A percentile compares a stretch with the other conserved stretches of the same genome.
Evolutionary conservation across 164 flowering plant genomes (phyloP).

Genomic region (Umbellularia californica): DNA sequence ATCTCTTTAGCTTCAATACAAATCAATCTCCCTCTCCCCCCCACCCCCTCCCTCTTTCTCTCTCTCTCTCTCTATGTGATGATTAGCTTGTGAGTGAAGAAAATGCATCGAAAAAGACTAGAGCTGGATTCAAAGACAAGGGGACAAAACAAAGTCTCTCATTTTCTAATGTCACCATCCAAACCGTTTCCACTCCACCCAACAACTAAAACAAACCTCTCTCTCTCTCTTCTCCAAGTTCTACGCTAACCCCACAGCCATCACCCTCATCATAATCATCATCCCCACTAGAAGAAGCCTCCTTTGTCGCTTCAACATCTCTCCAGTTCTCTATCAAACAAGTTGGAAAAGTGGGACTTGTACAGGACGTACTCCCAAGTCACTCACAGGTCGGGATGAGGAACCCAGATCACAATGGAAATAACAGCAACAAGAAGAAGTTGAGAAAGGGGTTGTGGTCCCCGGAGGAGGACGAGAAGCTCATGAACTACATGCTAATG

Average conservation of each 20-base stretch:
- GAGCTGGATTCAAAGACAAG: slow-evolving; percentile 56
- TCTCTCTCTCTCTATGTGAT: slow-evolving; percentile 11
- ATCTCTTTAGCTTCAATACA: not conserved
- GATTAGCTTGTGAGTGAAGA: slow-evolving; percentile 68
- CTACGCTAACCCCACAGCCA: slow-evolving; percentile 2
- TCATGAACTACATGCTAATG: slow-evolving; percentile 55
- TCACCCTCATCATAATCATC: not conserved
- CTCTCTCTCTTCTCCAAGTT: slow-evolving; percentile 12
- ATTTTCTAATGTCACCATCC: slow-evolving; percentile 52
- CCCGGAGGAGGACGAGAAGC: slow-evolving; percentile 74
- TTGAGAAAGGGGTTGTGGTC: slow-evolving; percentile 72
- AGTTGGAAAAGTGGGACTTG: slow-evolving; percentile 1
- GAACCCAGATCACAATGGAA: slow-evolving; percentile 30
- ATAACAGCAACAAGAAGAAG: slow-evolving; percentile 9
- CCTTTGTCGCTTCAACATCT: not conserved
- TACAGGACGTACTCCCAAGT: not conserved
- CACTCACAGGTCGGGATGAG: slow-evolving; percentile 24
- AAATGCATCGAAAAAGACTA: slow-evolving; percentile 37
- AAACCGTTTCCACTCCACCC: slow-evolving; percentile 48
- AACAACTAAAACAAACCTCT: slow-evolving; percentile 11
- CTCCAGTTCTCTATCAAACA: slow-evolving; percentile 1
- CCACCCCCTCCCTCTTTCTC: too few species aligned
- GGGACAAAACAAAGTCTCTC: slow-evolving; percentile 35
- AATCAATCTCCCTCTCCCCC: not conserved
- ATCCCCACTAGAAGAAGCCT: slow-evolving; percentile 8